Evolutionary conservation across 75 land plant genomes (phyloP), one percentile per base, ranked within the genome.

Genomic region (Azolla pinnata): DNA sequence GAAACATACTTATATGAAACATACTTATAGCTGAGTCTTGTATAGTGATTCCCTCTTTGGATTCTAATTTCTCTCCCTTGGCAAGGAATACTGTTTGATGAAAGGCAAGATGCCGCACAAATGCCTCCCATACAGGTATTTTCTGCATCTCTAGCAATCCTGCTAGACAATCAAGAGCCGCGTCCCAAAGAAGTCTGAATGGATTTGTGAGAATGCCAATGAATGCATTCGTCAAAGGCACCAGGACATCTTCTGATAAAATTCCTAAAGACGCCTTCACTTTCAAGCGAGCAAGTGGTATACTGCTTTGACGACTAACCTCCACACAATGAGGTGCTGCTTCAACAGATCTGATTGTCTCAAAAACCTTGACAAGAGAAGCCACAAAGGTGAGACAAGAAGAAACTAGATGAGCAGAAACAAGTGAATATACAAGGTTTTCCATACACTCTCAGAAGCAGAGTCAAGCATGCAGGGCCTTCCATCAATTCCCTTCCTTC

Each of bases 121-220:
- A 70, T 33, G 21, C 66, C 20, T 79, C 70, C 87, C 87, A 86
- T 1, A 74, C 66, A 63, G 62, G 12, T 29, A 19, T 42, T 33
- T 35, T 40, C 45, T 75, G 57, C 8, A 64, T 57, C 5, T 68
- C 68, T 14, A 88, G 29, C 53, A 88, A 33, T 42, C 57, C 63
- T 46, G 78, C 63, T 16, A 93, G 75, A 52, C 85, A 81, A 20
- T 88, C 83, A 25, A 73, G 51, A 19, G 81, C 83, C 44, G 87
- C 61, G 26, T 78, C 67, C 87, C 83, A 81, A 35, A 88, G 45
- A 65, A 64, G 54, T 17, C 62, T 50, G 68, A 93, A 83, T 16
- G 83, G 83, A 44, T 83, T 93, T 42, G 81, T 68, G 27, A 91
- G 63, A 24, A 91, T 67, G 23, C 97, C 97, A 69, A 87, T 53